Evolutionary conservation across 1,139 yeast genomes (phyloP), one percentile per base, ranked within the genome.

Genomic region (Pneumocystis carinii): DNA sequence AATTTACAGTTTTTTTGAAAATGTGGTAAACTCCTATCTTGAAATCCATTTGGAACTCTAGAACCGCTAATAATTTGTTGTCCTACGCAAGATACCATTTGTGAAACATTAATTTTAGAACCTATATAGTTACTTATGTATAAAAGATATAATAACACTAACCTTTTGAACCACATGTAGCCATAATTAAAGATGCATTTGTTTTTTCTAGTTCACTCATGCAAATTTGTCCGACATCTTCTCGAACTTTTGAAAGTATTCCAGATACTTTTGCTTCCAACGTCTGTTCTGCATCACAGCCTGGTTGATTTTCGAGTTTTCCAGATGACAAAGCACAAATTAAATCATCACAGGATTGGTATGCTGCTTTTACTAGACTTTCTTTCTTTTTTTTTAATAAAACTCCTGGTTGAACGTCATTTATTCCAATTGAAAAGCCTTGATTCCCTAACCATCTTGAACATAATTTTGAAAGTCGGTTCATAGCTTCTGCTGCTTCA

Each of bases 21-120:
- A 77, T 94, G 99, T 12, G 99, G 99, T 68, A 94, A 78, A 0
- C 98, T 89, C 75, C 99, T 84, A 75, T 94, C 97, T 75, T 94
- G 98, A 80, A 94, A 94, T 36, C 99, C 99, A 80, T 94, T 96
- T 27, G 98, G 98, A 69, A 94, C 98, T 81, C 99, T 96, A 73
- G 88, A 87, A 75, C 99, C 99, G 4, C 96, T 85, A 70, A 94
- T 94, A 78, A 94, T 94, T 75, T 94, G 99, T 76, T 94, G 99
- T 65, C 99, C 99, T 61, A 94, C 99, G 73, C 94, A 97, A 0
- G 99, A 98, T 80, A 94, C 98, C 99, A 94, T 94, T 77, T 94
- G 99, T 12, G 98, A 92, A 59, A 94, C 98, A 75, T 94, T 94
- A 68, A 94, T 82, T 0, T 97, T 90, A 57, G 98, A 92, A 75